Conservation (phyloP, 306 rosid species). For the Glycine soja region DNA sequence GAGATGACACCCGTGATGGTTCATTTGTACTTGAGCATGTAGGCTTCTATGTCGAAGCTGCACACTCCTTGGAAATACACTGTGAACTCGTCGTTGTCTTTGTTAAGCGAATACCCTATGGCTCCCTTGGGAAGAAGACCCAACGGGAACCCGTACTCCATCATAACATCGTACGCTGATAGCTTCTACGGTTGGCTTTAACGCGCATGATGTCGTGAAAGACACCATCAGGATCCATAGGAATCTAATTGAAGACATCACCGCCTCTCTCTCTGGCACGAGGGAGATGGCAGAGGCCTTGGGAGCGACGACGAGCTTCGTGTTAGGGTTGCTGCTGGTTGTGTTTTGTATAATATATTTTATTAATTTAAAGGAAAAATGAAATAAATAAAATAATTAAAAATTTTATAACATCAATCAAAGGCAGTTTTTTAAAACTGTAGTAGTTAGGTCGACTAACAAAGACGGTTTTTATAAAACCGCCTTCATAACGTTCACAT, state of each 20-base stretch:
- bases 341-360: too few species aligned
- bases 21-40: conserved; percentile 54
- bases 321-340: too few species aligned
- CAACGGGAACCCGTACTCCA: conserved; percentile 61
- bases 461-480: too few species aligned
- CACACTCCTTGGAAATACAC: conserved; percentile 51
- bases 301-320: too few species aligned
- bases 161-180: conserved; percentile 64
- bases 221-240: not conserved
- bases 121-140: conserved; percentile 75
- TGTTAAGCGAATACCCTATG: conserved; percentile 57
- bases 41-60: conserved; percentile 49
- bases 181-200: conserved; percentile 14
- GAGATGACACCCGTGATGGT: conserved; percentile 60
- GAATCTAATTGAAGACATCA: conserved; percentile 29
- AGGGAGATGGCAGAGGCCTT: too few species aligned
- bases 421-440: too few species aligned
- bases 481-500: too few species aligned
- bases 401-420: too few species aligned
- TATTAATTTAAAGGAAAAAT: too few species aligned
- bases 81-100: conserved; percentile 53
- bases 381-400: too few species aligned
- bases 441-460: too few species aligned
- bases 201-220: not conserved
- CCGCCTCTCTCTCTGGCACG: not conserved